Evolutionary conservation across 2,329 filamentous ascomycete genomes (phyloP).

Genomic region (Zasmidium cellare): DNA sequence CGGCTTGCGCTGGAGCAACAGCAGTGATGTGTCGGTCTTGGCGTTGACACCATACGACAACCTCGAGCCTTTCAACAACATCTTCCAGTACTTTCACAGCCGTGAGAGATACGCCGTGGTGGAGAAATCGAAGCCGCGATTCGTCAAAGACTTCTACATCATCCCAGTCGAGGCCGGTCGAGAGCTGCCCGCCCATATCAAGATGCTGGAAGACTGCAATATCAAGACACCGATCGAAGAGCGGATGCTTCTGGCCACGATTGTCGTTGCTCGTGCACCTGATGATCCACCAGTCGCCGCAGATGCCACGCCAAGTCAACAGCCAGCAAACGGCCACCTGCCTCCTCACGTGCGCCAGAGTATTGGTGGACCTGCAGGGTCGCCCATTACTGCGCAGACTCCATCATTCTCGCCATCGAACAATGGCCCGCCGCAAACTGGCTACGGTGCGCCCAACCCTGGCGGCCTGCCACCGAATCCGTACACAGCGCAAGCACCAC

Average conservation of each 20-base stretch:
- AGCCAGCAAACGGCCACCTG: conserved; percentile 20
- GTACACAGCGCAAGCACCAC: conserved; percentile 37
- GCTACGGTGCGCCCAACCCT: conserved; percentile 20
- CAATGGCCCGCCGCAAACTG: conserved; percentile 22
- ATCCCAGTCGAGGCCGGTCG: conserved; percentile 76
- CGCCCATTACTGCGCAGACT: conserved; percentile 38
- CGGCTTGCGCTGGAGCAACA: conserved; percentile 75
- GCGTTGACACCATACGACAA: conserved; percentile 66
- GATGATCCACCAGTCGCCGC: conserved; percentile 16
- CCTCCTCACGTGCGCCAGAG: conserved; percentile 25
- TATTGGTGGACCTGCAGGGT: conserved; percentile 31
- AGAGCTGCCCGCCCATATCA: conserved; percentile 78
- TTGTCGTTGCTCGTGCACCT: conserved; percentile 73
- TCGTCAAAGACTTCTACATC: conserved; percentile 87
- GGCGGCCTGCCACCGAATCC: conserved; percentile 39
- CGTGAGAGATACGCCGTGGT: conserved; percentile 87
- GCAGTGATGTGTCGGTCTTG: conserved; percentile 82
- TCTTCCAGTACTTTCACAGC: conserved; percentile 84
- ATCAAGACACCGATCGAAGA: conserved; percentile 72
- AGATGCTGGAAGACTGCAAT: conserved; percentile 81
- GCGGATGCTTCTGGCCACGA: conserved; percentile 76
- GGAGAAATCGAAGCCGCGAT: conserved; percentile 57
- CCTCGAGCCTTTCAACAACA: conserved; percentile 64
- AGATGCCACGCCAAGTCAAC: conserved; percentile 2
- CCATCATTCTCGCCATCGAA: conserved; percentile 37